Evolutionary conservation across 441 rosid species (phyloP), one percentile per base, ranked within the genome.

Genomic region (Capsella rubella): DNA sequence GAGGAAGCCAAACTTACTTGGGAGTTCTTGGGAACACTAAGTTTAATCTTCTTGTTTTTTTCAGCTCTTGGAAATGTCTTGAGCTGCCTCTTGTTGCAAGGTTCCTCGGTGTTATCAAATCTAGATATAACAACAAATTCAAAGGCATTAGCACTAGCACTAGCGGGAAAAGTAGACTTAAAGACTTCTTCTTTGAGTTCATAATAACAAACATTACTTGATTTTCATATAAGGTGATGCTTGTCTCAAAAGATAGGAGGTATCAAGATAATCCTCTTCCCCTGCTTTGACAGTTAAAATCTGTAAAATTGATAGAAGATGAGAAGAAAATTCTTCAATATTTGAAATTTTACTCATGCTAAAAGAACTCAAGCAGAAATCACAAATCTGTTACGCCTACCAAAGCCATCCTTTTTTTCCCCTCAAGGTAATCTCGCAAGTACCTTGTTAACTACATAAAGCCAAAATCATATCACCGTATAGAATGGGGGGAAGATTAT

Each of bases 191-290:
- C 45, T 62, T 67, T 15, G n/a, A 32, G 65, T 68, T 76, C 25
- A 71, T 49, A 11, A 13, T 5, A 53, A 47, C 64, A 50, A 78
- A 27, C 15, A 69, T 35, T 85, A 92, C 99, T 90, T 86, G 80
- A 94, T 92, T 75, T 88, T 87, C 92, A 84, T 94, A 27, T 73
- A 94, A 14, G 97, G 99, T n/a, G 97, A 89, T 59, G 97, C 96
- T 78, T 94, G 97, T 85, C 89, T 84, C 57, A 94, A 68, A 51
- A 94, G 83, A 76, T 86, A 85, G 15, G 89, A 81, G 13, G 95
- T 80, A 77, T 90, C 97, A 34, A 84, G 85, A 81, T 88, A 94
- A 74, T 89, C 97, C 21, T 87, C 91, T 81, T 86, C 96, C 69
- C 91, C 97, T 52, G 95, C 79, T 79, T 89, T 92, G 34, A 92